phyloP scores from a whole-genome alignment of 129 eudicot genomes.

The Artemisia tridentata region DNA sequence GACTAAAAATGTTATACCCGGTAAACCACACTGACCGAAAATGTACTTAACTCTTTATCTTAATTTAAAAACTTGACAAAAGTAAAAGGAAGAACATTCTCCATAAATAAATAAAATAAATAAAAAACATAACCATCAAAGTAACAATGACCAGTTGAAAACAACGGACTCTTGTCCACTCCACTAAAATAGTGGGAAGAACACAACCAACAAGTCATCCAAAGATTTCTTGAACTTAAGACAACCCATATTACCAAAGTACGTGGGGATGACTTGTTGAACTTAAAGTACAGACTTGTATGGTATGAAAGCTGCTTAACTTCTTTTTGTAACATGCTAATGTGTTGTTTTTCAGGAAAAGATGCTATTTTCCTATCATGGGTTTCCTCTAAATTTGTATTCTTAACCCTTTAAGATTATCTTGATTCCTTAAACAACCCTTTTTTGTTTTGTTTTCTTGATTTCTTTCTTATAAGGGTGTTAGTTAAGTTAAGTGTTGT shows the following conservation, averaged over 20 bases:
- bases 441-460: background rate
- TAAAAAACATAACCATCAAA: background rate
- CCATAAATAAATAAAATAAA: background rate
- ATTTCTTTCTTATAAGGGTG: too few relatives aligned
- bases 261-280: too few relatives aligned
- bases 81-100: background rate
- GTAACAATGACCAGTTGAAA: background rate
- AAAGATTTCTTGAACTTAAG: too few relatives aligned
- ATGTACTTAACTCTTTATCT: too few relatives aligned
- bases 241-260: too few relatives aligned
- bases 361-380: constrained; percentile 30
- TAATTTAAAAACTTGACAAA: too few relatives aligned
- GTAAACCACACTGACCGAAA: too few relatives aligned
- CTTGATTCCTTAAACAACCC: background rate
- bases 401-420: background rate
- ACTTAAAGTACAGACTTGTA: too few relatives aligned
- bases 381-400: constrained; percentile 20
- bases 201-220: too few relatives aligned
- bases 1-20: too few relatives aligned
- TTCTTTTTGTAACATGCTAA: background rate
- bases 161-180: background rate
- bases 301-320: too few relatives aligned
- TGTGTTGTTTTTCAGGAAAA: background rate
- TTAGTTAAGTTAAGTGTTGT: background rate
- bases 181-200: too few relatives aligned